Percentiles rank a stretch among this genome's conserved stretches.
phyloP scores from a whole-genome alignment of 2,329 filamentous ascomycete genomes.

The Penicillium digitatum region DNA sequence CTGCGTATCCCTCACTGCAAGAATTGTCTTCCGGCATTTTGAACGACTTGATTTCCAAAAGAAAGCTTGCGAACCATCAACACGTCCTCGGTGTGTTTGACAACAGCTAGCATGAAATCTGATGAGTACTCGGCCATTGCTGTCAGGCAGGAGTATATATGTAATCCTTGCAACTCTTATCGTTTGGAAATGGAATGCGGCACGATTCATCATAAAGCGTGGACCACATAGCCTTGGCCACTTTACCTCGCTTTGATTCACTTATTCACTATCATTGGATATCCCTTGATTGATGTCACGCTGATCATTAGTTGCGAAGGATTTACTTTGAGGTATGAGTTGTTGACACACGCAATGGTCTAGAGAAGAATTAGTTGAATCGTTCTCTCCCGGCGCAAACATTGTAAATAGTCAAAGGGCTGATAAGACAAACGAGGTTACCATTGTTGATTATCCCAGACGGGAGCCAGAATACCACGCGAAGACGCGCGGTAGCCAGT shows the following conservation, averaged over 20 bases:
- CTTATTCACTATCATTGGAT: background rate
- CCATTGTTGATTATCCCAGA: background rate
- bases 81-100: background rate
- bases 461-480: background rate
- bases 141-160: background rate
- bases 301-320: background rate
- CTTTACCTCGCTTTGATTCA: background rate
- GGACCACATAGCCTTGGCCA: background rate
- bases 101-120: background rate
- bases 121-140: background rate
- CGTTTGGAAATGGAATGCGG: conserved; percentile 11
- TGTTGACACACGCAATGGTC: background rate
- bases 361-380: background rate
- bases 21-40: background rate
- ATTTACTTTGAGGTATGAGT: background rate
- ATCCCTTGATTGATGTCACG: background rate
- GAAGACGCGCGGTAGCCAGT: background rate
- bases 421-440: background rate
- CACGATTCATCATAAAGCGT: background rate
- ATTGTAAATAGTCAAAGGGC: background rate
- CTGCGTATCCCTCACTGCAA: background rate
- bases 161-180: background rate
- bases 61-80: background rate
- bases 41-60: background rate
- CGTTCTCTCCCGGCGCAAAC: background rate